These are phyloP conservation scores for Boechera retrofracta DNA, from an alignment of 345 rosid genomes.

Conservation along the genomic window DNA sequence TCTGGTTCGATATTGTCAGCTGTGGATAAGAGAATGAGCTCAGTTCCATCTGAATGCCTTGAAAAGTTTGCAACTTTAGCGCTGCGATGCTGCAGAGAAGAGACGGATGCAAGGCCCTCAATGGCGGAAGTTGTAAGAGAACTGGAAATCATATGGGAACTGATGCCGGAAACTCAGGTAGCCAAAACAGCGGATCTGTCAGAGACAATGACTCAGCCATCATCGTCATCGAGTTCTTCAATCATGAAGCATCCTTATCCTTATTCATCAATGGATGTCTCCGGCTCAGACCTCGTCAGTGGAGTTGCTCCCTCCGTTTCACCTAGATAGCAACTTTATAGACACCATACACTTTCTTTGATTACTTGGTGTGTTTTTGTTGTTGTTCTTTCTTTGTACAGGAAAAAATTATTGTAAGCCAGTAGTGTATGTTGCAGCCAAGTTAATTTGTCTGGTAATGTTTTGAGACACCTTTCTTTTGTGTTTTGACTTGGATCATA, in stretches of 20 bases:
- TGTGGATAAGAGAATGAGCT: constrained; percentile 87
- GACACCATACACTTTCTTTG: constrained; percentile 17
- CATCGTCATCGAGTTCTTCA: constrained; percentile 61
- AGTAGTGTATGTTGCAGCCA: constrained; percentile 3
- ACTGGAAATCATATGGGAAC: constrained; percentile 70
- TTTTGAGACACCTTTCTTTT: background rate
- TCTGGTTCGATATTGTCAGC: constrained; percentile 77
- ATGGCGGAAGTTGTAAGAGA: constrained; percentile 91
- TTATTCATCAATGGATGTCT: constrained; percentile 71
- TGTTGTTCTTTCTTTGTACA: constrained; percentile 27
- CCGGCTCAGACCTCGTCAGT: constrained; percentile 91
- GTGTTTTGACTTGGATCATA: constrained; percentile 18
- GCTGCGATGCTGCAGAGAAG: constrained; percentile 73
- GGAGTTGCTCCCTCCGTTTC: constrained; percentile 67
- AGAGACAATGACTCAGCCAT: constrained; percentile 43
- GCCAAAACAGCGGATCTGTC: constrained; percentile 42
- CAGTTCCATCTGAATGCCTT: constrained; percentile 83
- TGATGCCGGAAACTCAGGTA: constrained; percentile 58
- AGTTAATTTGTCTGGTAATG: constrained; percentile 1
- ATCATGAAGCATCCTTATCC: constrained; percentile 57
- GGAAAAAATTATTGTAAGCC: background rate
- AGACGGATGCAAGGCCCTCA: constrained; percentile 81
- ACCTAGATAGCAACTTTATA: constrained; percentile 61
- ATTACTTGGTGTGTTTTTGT: constrained; percentile 20
- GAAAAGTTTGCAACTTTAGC: constrained; percentile 81